Percentiles rank a stretch among this genome's conserved stretches.
These are phyloP conservation scores for Metschnikowia cerradonensis DNA, from an alignment of 805 yeast genomes.

Conservation along the genomic window DNA sequence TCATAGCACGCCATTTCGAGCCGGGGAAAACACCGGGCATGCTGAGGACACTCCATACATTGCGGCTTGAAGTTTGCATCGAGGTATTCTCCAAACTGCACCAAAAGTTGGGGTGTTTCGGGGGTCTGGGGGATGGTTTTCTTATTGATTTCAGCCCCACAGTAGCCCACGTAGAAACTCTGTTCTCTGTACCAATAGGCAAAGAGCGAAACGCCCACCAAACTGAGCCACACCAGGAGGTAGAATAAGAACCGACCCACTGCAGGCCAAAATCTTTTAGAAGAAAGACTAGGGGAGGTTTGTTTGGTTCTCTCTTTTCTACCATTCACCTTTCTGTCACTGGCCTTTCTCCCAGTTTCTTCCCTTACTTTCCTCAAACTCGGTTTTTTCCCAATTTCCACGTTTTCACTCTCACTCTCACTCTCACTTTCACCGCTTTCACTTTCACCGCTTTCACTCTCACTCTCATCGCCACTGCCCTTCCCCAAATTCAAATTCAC, in stretches of 20 bases:
- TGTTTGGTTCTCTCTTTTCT: no score
- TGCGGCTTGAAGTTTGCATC: constrained; percentile 47
- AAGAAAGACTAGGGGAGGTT: no score
- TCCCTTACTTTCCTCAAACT: no score
- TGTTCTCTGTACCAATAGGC: constrained; percentile 65
- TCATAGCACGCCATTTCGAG: constrained; percentile 65
- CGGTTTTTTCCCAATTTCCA: no score
- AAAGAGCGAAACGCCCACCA: constrained; percentile 37
- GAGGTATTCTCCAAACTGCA: constrained; percentile 41
- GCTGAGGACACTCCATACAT: constrained; percentile 77
- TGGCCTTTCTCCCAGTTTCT: no score
- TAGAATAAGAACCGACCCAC: constrained; percentile 10
- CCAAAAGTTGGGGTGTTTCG: constrained; percentile 27
- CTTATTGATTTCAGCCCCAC: constrained; percentile 57
- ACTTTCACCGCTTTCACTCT: no score
- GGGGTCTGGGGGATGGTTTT: constrained; percentile 35
- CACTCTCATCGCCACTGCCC: neutral
- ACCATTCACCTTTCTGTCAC: no score
- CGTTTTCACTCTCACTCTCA: no score
- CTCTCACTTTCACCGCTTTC: no score
- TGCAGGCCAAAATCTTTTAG: neutral
- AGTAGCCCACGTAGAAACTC: constrained; percentile 61
- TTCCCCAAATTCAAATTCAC: neutral
- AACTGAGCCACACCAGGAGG: constrained; percentile 27
- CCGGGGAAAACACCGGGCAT: constrained; percentile 67